phyloP scores from a whole-genome alignment of 78 protist species.

The Dictyostelium capitatum region DNA sequence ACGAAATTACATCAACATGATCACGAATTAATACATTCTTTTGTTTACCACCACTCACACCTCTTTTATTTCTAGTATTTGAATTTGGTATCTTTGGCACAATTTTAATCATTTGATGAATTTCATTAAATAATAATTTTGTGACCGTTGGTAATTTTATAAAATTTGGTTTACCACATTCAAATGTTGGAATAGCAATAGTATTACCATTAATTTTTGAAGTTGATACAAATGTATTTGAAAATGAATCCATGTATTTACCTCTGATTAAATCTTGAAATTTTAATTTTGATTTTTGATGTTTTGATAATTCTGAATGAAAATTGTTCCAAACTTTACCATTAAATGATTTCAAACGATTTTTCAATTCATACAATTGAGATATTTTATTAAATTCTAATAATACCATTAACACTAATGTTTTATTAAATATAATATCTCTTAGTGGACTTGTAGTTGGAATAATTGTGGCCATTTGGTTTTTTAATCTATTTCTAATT shows the following conservation, averaged over 20 bases:
- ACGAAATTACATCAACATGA: constrained; percentile 1
- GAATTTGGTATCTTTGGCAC: neutral
- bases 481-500: neutral
- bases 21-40: neutral
- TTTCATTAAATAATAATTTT: neutral
- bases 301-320: neutral
- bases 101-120: neutral
- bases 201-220: neutral
- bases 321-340: no score
- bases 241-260: neutral
- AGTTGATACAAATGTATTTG: neutral
- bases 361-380: neutral
- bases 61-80: neutral
- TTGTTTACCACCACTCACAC: no score
- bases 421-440: neutral
- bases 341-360: neutral
- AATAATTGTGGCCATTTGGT: neutral
- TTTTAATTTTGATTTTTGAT: neutral
- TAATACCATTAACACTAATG: neutral
- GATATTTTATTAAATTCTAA: neutral
- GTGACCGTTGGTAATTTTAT: neutral
- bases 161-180: neutral
- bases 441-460: neutral
- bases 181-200: neutral
- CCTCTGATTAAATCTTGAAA: neutral